phyloP scores from a whole-genome alignment of 225 moss, liverwort and hornwort species.

The Ulota crispa region DNA sequence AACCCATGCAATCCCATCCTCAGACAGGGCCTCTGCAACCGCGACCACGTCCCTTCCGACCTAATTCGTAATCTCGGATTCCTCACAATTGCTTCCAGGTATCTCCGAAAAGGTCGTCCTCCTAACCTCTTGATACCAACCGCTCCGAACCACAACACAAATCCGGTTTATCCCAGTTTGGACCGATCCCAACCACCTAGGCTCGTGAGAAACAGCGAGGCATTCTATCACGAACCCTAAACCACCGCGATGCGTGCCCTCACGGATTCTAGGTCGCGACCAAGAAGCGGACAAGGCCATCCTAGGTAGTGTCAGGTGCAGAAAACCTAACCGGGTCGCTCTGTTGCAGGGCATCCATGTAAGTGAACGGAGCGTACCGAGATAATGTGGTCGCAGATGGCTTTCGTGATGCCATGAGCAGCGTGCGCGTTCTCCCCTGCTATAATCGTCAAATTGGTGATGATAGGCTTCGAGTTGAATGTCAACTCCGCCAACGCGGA shows the following conservation, averaged over 20 bases:
- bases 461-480: conserved; percentile 97
- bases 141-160: background rate
- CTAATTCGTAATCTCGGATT: background rate
- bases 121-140: background rate
- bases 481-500: conserved; percentile 90
- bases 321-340: background rate
- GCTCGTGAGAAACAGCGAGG: background rate
- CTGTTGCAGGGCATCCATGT: background rate
- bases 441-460: conserved; percentile 98
- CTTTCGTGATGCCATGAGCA: conserved; percentile 82
- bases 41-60: background rate
- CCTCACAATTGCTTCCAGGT: background rate
- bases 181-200: background rate
- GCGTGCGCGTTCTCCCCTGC: conserved; percentile 96
- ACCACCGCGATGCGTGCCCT: background rate
- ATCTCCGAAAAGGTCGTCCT: background rate
- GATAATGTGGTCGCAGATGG: conserved; percentile 83
- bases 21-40: background rate
- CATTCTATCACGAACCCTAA: background rate
- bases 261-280: background rate
- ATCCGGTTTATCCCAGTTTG: background rate
- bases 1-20: background rate
- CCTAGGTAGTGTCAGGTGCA: background rate
- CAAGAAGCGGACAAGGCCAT: background rate
- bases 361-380: conserved; percentile 47